A percentile compares a stretch with the other conserved stretches of the same genome.
phyloP scores from a whole-genome alignment of 441 rosid species.

The Lepidium campestre region DNA sequence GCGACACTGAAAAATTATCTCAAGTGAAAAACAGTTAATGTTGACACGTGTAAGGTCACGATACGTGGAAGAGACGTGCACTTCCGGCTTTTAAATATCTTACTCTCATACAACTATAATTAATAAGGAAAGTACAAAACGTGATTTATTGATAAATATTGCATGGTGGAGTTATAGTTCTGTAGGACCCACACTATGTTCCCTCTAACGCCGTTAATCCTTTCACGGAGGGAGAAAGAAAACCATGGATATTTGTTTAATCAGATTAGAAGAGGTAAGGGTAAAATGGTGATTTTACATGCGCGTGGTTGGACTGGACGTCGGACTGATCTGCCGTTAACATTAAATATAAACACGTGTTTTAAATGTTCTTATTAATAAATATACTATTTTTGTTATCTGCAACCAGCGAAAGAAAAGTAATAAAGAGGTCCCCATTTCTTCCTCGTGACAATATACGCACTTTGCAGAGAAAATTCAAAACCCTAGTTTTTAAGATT shows the following conservation, averaged over 20 bases:
- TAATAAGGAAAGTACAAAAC: not conserved
- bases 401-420: constrained; percentile 11
- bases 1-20: not conserved
- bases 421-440: constrained; percentile 12
- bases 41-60: not conserved
- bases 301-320: not conserved
- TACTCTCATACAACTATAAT: not conserved
- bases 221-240: no score
- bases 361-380: not conserved
- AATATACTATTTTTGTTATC: not conserved
- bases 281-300: not conserved
- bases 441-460: constrained; percentile 26
- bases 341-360: constrained; percentile 19
- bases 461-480: not conserved
- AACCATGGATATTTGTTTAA: no score
- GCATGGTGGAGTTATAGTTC: not conserved
- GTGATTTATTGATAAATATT: constrained; percentile 7
- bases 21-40: not conserved
- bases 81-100: constrained; percentile 11
- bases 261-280: not conserved
- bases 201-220: not conserved
- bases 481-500: constrained; percentile 9
- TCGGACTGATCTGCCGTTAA: constrained; percentile 10
- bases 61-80: constrained; percentile 16
- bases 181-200: not conserved